Evolutionary conservation across 2,329 filamentous ascomycete genomes (phyloP).

Genomic region (Cladosporium sp.): DNA sequence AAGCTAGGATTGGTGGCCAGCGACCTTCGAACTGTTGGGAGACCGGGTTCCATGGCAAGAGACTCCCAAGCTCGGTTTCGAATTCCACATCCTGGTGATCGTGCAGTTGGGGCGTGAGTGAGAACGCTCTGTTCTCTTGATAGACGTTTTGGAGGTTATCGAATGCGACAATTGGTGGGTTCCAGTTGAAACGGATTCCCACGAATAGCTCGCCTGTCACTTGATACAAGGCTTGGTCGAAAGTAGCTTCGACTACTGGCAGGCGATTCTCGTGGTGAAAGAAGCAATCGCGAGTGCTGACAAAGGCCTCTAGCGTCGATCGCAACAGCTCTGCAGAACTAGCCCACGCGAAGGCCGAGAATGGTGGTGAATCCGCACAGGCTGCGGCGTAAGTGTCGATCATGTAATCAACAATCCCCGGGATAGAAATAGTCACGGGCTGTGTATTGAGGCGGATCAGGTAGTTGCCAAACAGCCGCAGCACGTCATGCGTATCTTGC

Average conservation of each 20-base stretch:
- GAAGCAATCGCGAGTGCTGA: constrained; percentile 22
- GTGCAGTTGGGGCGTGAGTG: constrained; percentile 16
- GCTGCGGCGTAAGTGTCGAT: constrained; percentile 13
- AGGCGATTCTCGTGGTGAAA: constrained; percentile 11
- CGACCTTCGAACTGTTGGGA: constrained; percentile 17
- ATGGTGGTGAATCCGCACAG: background rate
- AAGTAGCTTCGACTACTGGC: constrained; percentile 20
- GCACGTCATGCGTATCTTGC: background rate
- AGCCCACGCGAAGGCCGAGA: background rate
- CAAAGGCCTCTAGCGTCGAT: constrained; percentile 16
- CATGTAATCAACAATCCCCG: constrained; percentile 22
- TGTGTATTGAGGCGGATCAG: constrained; percentile 17
- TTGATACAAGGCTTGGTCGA: constrained; percentile 2
- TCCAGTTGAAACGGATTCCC: constrained; percentile 20
- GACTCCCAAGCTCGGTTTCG: background rate
- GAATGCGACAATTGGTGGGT: constrained; percentile 20
- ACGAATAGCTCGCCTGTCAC: constrained; percentile 12
- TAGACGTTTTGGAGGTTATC: constrained; percentile 19
- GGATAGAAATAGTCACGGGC: constrained; percentile 20
- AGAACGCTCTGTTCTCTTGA: constrained; percentile 16
- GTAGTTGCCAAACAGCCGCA: constrained; percentile 13
- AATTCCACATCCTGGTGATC: background rate
- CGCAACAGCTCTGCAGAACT: background rate
- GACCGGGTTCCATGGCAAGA: background rate
- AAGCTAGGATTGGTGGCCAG: constrained; percentile 18